Percentiles rank a stretch among this genome's conserved stretches.
phyloP scores from a whole-genome alignment of 2,329 filamentous ascomycete species.

The Coleophoma cylindrospora region DNA sequence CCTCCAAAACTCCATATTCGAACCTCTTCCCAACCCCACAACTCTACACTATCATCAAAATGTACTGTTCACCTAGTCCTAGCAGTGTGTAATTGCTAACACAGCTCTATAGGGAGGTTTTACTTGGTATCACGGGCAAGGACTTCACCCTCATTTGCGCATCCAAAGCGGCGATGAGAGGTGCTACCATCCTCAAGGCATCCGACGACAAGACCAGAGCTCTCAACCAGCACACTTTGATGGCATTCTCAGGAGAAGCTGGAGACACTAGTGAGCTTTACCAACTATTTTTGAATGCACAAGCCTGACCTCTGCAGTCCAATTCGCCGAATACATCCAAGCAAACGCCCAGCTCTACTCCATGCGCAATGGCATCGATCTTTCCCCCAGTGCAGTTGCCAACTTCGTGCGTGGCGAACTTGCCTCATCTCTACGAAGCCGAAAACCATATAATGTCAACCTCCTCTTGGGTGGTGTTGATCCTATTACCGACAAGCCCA shows the following conservation, averaged over 20 bases:
- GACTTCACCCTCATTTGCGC: constrained; percentile 98
- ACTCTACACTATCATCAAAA: constrained; percentile 17
- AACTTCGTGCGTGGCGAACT: constrained; percentile 94
- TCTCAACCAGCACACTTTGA: constrained; percentile 89
- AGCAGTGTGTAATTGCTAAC: constrained; percentile 4
- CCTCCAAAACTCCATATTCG: constrained; percentile 16
- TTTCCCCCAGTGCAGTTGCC: constrained; percentile 83
- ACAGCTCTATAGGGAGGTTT: constrained; percentile 70
- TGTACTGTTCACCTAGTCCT: constrained; percentile 11
- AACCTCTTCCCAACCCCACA: constrained; percentile 13
- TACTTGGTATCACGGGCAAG: constrained; percentile 97
- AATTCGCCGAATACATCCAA: constrained; percentile 99
- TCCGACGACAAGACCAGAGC: constrained; percentile 93
- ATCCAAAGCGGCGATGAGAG: constrained; percentile 97
- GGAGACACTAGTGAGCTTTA: constrained; percentile 75
- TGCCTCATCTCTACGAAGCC: constrained; percentile 81
- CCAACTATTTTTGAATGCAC: not conserved
- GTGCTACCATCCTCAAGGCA: constrained; percentile 91
- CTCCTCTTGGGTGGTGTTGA: constrained; percentile 91
- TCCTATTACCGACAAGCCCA: constrained; percentile 83
- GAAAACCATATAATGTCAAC: constrained; percentile 96
- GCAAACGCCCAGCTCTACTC: constrained; percentile 97
- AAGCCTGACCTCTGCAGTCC: constrained; percentile 52
- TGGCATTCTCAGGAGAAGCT: constrained; percentile 94
- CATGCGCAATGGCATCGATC: constrained; percentile 93